Evolutionary conservation across 148 eudicot species (phyloP), one percentile per base, ranked within the genome.

Genomic region (Suaeda aralocaspica): DNA sequence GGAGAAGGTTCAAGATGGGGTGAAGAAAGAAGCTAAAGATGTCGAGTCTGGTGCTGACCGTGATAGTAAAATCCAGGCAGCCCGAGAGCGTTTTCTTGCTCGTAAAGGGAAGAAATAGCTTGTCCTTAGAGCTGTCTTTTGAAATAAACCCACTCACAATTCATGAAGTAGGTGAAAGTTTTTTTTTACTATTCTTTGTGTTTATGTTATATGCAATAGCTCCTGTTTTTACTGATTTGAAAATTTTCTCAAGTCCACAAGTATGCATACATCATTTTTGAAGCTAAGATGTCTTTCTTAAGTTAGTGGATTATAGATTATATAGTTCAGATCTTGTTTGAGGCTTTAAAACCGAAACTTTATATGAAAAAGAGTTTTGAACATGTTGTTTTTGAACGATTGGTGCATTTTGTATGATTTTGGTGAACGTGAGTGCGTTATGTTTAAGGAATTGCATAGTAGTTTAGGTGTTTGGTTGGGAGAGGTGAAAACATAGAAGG

Each of bases 61-160:
- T 39, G 85, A 83, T 36, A 82, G 81, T 60, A 86, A 73, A 67
- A 84, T 95, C 60, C 91, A 87, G 74, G 99, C 97, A 8, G 96
- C 99, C 13, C 86, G 99, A 16, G 96, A 91, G 1, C 93, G 97
- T 24, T 95, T 89, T 76, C 96, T 91, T 73, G 91, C 97, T 58
- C 91, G 96, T 19, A 91, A 83, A 81, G 78, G 60, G 44, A 84
- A 84, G 69, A 86, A 80, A 72, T 86, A 87, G 82, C 61, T 49
- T 44, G 6, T 22, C 48, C 45, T 49, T 31, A 36, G 71, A 59
- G 46, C 29, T 22, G 29, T 60, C 29, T 30, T 33, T 31, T 41
- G 33, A 42, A 51, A 62, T 8, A 36, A 3, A 3, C 41, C 8
- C 14, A 21, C 51, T n/a, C 46, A 72, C 44, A 36, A 22, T 0